Evolutionary conservation across 2,329 filamentous ascomycete genomes (phyloP).

Genomic region (Phyllosticta citriasiana): DNA sequence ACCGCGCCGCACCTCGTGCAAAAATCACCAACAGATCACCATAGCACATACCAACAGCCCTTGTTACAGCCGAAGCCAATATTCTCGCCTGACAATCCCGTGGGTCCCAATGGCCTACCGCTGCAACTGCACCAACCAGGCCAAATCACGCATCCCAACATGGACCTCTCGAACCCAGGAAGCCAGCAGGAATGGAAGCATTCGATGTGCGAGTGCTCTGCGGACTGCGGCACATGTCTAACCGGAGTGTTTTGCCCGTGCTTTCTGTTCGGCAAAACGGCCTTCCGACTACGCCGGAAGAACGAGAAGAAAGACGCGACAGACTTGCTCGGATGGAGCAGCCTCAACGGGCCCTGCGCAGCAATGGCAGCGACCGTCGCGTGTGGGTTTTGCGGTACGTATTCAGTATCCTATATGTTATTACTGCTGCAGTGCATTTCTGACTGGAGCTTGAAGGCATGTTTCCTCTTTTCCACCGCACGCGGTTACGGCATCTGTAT

Average conservation of each 20-base stretch:
- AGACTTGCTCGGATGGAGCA: constrained; percentile 27
- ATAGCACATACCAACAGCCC: constrained; percentile 14
- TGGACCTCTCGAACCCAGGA: constrained; percentile 21
- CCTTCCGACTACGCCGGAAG: constrained; percentile 32
- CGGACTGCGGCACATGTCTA: constrained; percentile 27
- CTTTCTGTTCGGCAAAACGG: constrained; percentile 33
- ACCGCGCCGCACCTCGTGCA: constrained; percentile 10
- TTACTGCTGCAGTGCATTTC: too few species aligned
- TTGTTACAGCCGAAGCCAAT: constrained; percentile 11
- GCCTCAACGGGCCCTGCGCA: constrained; percentile 31
- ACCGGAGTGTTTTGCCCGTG: constrained; percentile 35
- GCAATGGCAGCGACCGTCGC: constrained; percentile 21
- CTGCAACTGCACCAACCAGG: constrained; percentile 27
- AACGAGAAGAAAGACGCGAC: constrained; percentile 29
- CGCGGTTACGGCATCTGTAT: constrained; percentile 33
- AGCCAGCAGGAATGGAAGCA: constrained; percentile 21
- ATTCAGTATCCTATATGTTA: neutral
- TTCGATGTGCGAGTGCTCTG: constrained; percentile 24
- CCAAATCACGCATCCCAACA: constrained; percentile 32
- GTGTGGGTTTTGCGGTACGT: constrained; percentile 27
- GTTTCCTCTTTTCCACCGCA: constrained; percentile 28
- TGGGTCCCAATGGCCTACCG: constrained; percentile 30
- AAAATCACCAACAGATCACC: constrained; percentile 21
- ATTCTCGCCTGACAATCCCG: constrained; percentile 26
- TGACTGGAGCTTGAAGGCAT: constrained; percentile 14